phyloP scores from a whole-genome alignment of 345 rosid species.

The Pistacia atlantica region DNA sequence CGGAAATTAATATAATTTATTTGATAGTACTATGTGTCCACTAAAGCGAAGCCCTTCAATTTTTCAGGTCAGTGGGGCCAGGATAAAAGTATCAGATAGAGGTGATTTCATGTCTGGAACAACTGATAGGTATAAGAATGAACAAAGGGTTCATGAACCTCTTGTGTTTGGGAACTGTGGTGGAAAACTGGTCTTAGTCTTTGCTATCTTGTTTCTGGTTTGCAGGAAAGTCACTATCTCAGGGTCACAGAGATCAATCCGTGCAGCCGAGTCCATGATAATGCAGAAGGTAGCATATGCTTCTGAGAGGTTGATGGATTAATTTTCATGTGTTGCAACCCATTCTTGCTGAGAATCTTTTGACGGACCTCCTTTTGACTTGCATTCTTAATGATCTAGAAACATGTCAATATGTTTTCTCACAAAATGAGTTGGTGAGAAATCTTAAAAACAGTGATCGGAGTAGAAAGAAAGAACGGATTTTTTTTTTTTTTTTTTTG shows the following conservation, averaged over 20 bases:
- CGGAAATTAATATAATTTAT: slow-evolving; percentile 3
- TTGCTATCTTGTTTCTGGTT: slow-evolving; percentile 9
- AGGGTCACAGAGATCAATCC: slow-evolving; percentile 86
- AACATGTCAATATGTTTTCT: slow-evolving; percentile 14
- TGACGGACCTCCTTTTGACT: slow-evolving; percentile 11
- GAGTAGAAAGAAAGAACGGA: slow-evolving; percentile 18
- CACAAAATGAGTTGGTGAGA: slow-evolving; percentile 14
- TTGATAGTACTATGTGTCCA: not conserved
- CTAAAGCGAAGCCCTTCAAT: slow-evolving; percentile 18
- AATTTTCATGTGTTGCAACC: slow-evolving; percentile 23
- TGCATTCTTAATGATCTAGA: slow-evolving; percentile 14
- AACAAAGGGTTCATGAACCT: not conserved
- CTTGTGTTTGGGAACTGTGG: not conserved
- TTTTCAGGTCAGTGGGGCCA: slow-evolving; percentile 86
- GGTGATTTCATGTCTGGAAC: slow-evolving; percentile 98
- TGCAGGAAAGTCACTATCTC: slow-evolving; percentile 94
- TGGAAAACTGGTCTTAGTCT: not conserved
- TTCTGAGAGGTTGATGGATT: slow-evolving; percentile 71
- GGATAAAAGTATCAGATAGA: slow-evolving; percentile 91
- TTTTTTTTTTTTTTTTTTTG: slow-evolving; percentile 23
- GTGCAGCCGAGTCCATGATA: slow-evolving; percentile 90
- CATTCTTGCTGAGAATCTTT: slow-evolving; percentile 22
- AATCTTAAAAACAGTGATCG: slow-evolving; percentile 19
- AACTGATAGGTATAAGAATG: slow-evolving; percentile 62
- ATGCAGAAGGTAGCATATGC: slow-evolving; percentile 90